Evolutionary conservation across 352 stramenopile genomes (phyloP).

Genomic region (Pythium rhizo-oryzae): DNA sequence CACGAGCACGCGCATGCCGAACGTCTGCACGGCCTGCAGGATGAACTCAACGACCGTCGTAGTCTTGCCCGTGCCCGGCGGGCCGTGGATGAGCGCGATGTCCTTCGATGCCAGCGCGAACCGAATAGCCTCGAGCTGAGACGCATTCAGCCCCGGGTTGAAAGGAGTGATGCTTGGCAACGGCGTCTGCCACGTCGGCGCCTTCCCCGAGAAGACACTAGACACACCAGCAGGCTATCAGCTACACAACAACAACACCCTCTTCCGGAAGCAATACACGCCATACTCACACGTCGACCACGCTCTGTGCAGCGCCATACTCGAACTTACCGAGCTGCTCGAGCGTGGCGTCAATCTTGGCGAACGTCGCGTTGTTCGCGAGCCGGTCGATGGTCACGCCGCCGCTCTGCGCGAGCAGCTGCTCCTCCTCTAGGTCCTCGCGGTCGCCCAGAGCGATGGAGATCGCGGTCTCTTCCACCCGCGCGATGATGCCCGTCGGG

Average conservation of each 20-base stretch:
- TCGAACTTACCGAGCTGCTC: conserved; percentile 70
- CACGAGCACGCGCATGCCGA: conserved; percentile 93
- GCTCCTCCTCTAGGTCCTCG: conserved; percentile 58
- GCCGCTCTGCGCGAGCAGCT: conserved; percentile 31
- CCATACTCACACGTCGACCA: conserved; percentile 64
- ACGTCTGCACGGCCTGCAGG: conserved; percentile 86
- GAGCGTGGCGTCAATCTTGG: conserved; percentile 65
- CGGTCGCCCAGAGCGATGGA: conserved; percentile 57
- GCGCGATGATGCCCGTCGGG: conserved; percentile 65
- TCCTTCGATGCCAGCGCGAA: conserved; percentile 89
- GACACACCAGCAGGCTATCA: background rate
- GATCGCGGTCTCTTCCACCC: conserved; percentile 61
- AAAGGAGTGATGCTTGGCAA: conserved; percentile 52
- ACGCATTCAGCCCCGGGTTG: conserved; percentile 61
- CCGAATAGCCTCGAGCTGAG: conserved; percentile 72
- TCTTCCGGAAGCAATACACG: no score
- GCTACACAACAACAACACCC: background rate
- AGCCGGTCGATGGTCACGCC: conserved; percentile 74
- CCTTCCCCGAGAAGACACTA: conserved; percentile 55
- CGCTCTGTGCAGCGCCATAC: conserved; percentile 52
- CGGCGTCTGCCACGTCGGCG: conserved; percentile 56
- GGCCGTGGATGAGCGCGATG: conserved; percentile 92
- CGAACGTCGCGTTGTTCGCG: conserved; percentile 87
- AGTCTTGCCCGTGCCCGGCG: conserved; percentile 96
- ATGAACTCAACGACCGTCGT: conserved; percentile 98